Base-by-base conservation (phyloP, 2,329 filamentous ascomycete genomes). In the Colletotrichum gigasporum region DNA sequence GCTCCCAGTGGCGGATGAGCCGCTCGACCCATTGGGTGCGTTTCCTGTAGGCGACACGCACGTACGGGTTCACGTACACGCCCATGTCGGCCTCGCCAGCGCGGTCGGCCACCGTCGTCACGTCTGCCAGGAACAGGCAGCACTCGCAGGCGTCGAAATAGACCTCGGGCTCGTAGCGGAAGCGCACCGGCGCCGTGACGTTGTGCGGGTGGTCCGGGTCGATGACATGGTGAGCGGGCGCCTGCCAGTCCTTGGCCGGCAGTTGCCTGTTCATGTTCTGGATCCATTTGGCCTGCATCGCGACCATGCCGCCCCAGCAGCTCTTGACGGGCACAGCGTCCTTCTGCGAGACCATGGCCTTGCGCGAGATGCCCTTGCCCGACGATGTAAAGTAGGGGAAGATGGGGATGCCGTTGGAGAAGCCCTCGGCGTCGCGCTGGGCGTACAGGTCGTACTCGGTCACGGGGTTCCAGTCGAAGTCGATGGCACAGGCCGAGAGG, bases 301-400 rank as follows among this genome's bases (percentile, higher is more conserved):
- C 87, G 2, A 87, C 89, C 86, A 93, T 93, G 20, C 91, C 91
- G 54, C 90, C 90, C 91, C 91, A 94, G 76, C 91, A 94, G 67
- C 88, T 89, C 69, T 85, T 86, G 1, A 93, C 91, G 8, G 87
- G 84, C 1, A 94, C 90, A 0, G 90, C 86, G 68, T 90, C 87
- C 35, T 74, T 83, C 58, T 87, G 85, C 0, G 78, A 79, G 2
- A 91, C 74, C 16, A 93, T 88, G 72, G 91, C 90, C 4, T 81
- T 79, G 44, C 90, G 82, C 35, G 84, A 88, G n/a, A 77, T 77
- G 0, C 79, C 87, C 12, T 83, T 74, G 1, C 85, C 85, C 1
- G 77, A 79, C 45, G 73, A 76, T 4, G 86, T 83, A 74, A 91
- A 91, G 77, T 88, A 91, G 0, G 91, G 91, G 74, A 86, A 94